Evolutionary conservation across 2,329 filamentous ascomycete genomes (phyloP).

Genomic region (Epichloe sp.): DNA sequence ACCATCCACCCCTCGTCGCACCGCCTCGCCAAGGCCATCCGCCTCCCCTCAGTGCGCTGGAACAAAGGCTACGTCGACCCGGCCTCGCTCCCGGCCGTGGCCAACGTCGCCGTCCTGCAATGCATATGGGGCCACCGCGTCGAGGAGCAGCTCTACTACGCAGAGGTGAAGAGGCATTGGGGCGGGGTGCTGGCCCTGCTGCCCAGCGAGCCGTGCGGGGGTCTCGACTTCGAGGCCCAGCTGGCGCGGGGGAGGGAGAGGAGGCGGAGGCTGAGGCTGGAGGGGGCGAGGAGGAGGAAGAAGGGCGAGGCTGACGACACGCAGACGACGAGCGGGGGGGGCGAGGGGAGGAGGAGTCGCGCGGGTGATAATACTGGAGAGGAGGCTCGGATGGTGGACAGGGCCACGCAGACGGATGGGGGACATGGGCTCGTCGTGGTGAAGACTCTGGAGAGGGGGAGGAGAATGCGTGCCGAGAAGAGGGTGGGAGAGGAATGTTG

Average conservation of each 20-base stretch:
- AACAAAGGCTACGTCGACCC: neutral
- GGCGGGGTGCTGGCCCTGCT: neutral
- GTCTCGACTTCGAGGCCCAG: neutral
- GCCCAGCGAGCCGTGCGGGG: neutral
- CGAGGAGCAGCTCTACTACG: neutral
- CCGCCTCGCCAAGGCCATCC: neutral
- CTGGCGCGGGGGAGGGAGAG: neutral
- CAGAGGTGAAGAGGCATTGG: neutral
- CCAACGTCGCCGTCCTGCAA: neutral
- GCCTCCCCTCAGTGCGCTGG: neutral
- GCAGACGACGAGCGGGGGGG: no score
- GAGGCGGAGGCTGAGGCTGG: neutral
- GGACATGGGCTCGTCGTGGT: neutral
- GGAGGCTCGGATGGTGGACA: neutral
- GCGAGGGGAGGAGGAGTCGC: no score
- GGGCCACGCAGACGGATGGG: neutral
- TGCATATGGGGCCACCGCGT: neutral
- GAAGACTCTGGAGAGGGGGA: no score
- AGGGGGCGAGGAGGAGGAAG: neutral
- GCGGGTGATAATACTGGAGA: neutral
- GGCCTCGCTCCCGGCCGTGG: neutral
- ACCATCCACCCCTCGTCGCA: neutral
- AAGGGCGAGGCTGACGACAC: neutral
- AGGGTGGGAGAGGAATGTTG: neutral
- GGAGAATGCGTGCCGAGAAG: neutral